Evolutionary conservation across 306 rosid genomes (phyloP), one percentile per base, ranked within the genome.

Genomic region (Cicer judaicum): DNA sequence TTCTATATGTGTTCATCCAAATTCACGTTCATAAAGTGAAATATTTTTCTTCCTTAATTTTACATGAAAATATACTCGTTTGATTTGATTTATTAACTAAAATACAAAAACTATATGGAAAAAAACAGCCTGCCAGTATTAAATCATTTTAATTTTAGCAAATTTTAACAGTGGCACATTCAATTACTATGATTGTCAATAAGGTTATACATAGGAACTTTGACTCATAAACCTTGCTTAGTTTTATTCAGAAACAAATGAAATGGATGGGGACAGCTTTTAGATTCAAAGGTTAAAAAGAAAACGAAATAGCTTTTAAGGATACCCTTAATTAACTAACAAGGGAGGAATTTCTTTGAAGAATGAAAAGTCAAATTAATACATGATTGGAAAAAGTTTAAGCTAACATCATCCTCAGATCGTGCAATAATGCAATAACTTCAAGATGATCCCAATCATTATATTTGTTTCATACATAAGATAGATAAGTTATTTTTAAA

Each of bases 321-420:
- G 49, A 5, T 10, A 64, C 69, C 81, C 85, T 84, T 84, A 74
- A 81, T 74, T 81, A 72, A 81, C 54, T 68, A 78, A 70, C 76
- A 81, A 78, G 85, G 77, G 81, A 81, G 66, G 88, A 78, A 84
- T 81, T 82, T 60, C 24, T 65, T 54, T 48, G 39, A 65, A 12
- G 56, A 44, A 43, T 34, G 1, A 53, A 50, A 84, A 69, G 88
- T 84, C 83, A 84, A 84, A 69, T 70, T 10, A 43, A 61, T 10
- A 61, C 66, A 64, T 53, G 48, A 64, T 54, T 69, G 47, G 19
- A 10, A 61, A 74, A 78, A 52, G 79, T 60, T 55, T 19, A 78
- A 78, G 72, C 52, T 48, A 77, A 48, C 72, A 77, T 69, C 57
- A 54, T 63, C 13, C 68, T 47, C 53, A 73, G 74, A 76, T 68